These are phyloP conservation scores for Eremothecium sinecaudum DNA, from an alignment of 1,139 yeast genomes.

Conservation along the genomic window DNA sequence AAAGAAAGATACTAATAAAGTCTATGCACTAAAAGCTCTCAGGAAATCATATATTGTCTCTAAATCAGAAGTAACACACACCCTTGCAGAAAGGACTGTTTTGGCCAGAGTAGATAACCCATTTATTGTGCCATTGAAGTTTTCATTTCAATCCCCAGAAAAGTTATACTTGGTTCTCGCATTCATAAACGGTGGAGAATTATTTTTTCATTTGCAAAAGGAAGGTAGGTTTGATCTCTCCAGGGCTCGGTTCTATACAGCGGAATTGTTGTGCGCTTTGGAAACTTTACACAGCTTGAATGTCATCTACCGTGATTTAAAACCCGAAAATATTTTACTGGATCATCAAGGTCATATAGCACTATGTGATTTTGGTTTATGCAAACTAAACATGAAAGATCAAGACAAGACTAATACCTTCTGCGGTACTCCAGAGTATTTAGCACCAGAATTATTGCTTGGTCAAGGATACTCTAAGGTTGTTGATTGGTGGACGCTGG, in stretches of 20 bases:
- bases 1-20: slow-evolving; percentile 86
- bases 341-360: slow-evolving; percentile 98
- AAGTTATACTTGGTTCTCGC: slow-evolving; percentile 83
- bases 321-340: slow-evolving; percentile 87
- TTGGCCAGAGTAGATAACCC: slow-evolving; percentile 89
- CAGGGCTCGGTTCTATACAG: slow-evolving; percentile 85
- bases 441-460: slow-evolving; percentile 86
- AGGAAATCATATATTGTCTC: slow-evolving; percentile 91
- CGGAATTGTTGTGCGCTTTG: slow-evolving; percentile 84
- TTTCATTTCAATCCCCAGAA: slow-evolving; percentile 93
- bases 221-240: slow-evolving; percentile 86
- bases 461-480: slow-evolving; percentile 92
- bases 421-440: slow-evolving; percentile 94
- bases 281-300: slow-evolving; percentile 85
- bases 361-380: slow-evolving; percentile 90
- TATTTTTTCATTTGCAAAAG: slow-evolving; percentile 86
- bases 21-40: slow-evolving; percentile 87
- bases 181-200: slow-evolving; percentile 94
- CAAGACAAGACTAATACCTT: slow-evolving; percentile 87
- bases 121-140: slow-evolving; percentile 95
- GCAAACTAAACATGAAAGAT: slow-evolving; percentile 86
- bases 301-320: slow-evolving; percentile 88
- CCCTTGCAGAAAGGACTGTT: slow-evolving; percentile 91
- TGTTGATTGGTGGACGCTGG: slow-evolving; percentile 98
- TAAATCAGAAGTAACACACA: slow-evolving; percentile 90